Evolutionary conservation across 2,329 filamentous ascomycete species (phyloP).

Genomic region (Penicillium sp.): DNA sequence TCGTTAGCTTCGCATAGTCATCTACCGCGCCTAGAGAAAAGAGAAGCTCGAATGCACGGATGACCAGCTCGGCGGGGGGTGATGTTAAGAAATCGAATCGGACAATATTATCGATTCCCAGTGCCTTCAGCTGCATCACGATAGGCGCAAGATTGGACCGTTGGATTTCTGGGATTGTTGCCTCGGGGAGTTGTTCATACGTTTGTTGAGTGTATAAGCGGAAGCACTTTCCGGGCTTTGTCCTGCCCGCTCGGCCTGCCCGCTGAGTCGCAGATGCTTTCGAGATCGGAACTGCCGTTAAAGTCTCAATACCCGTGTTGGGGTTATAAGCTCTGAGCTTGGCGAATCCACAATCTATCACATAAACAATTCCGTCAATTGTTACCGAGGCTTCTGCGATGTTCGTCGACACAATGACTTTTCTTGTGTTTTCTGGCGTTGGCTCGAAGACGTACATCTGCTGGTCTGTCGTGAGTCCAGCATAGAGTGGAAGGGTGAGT

Average conservation of each 20-base stretch:
- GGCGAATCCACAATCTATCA: constrained; percentile 88
- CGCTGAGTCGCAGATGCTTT: constrained; percentile 93
- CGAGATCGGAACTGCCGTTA: constrained; percentile 81
- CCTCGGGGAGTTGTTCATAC: constrained; percentile 68
- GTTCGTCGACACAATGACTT: constrained; percentile 92
- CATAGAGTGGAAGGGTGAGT: constrained; percentile 79
- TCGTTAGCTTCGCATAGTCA: constrained; percentile 86
- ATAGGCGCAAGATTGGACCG: constrained; percentile 87
- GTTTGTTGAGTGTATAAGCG: constrained; percentile 82
- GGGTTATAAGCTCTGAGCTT: constrained; percentile 89
- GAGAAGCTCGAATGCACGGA: constrained; percentile 83
- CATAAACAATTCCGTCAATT: constrained; percentile 88
- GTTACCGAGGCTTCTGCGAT: constrained; percentile 97
- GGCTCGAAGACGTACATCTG: constrained; percentile 95
- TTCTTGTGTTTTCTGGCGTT: constrained; percentile 77
- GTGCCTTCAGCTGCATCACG: constrained; percentile 87
- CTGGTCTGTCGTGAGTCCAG: constrained; percentile 84
- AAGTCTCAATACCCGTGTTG: constrained; percentile 79
- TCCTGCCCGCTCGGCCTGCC: constrained; percentile 86
- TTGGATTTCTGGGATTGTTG: constrained; percentile 87
- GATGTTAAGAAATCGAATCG: constrained; percentile 87
- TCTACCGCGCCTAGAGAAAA: constrained; percentile 87
- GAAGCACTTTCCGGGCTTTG: constrained; percentile 90
- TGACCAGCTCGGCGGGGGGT: constrained; percentile 82
- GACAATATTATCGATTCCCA: constrained; percentile 92